Evolutionary conservation across 345 rosid species (phyloP).

Genomic region (Linum tenue): DNA sequence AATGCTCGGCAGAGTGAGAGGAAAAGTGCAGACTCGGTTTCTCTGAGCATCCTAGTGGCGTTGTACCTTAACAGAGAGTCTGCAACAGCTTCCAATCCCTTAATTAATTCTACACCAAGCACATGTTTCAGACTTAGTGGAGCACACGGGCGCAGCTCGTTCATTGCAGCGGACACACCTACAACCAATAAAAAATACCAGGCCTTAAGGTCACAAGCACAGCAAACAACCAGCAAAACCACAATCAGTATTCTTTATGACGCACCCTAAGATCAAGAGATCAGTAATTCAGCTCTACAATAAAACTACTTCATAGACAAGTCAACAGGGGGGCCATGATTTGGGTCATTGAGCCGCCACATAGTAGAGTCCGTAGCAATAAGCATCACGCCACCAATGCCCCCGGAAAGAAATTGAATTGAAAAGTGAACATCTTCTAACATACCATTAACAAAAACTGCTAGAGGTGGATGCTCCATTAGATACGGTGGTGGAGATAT

Average conservation of each 20-base stretch:
- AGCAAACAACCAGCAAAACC: too few species aligned
- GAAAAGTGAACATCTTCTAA: conserved; percentile 3
- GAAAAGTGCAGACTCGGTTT: conserved; percentile 72
- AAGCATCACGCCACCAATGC: background rate
- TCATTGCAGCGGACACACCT: conserved; percentile 94
- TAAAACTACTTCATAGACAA: background rate
- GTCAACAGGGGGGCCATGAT: background rate
- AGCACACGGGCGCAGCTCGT: conserved; percentile 87
- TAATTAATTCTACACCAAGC: conserved; percentile 68
- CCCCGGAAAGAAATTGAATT: background rate
- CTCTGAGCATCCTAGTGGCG: conserved; percentile 83
- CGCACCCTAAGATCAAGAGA: background rate
- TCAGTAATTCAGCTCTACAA: background rate
- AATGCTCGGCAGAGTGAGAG: conserved; percentile 84
- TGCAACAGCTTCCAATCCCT: conserved; percentile 74
- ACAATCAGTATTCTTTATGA: too few species aligned
- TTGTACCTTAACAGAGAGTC: conserved; percentile 79
- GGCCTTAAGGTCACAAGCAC: too few species aligned
- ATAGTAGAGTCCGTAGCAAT: background rate
- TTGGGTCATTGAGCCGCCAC: background rate
- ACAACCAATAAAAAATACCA: conserved; percentile 9
- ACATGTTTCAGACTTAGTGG: conserved; percentile 68
- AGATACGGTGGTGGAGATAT: conserved; percentile 86
- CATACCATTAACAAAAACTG: conserved; percentile 85
- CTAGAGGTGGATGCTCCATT: conserved; percentile 99